A percentile compares a stretch with the other conserved stretches of the same genome.
Evolutionary conservation across 495 filamentous ascomycete species (phyloP).

Genomic region (Thermothielavioides terrestris): DNA sequence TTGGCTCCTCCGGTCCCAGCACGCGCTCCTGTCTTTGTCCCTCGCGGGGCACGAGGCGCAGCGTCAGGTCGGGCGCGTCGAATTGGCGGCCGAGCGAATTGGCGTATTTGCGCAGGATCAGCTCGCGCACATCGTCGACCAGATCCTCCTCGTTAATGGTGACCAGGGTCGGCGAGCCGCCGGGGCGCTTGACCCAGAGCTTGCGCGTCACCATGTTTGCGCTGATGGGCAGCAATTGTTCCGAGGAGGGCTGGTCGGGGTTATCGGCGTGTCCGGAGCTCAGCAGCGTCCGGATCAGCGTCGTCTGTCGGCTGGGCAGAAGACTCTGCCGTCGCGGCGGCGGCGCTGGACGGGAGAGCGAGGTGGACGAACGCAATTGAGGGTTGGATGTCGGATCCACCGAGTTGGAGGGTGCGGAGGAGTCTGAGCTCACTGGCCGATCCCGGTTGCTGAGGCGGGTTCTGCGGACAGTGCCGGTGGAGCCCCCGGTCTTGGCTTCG

Average conservation of each 20-base stretch:
- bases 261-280: conserved; percentile 26
- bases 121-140: conserved; percentile 89
- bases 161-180: conserved; percentile 78
- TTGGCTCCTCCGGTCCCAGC: conserved; percentile 80
- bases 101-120: conserved; percentile 84
- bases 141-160: conserved; percentile 78
- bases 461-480: conserved; percentile 7
- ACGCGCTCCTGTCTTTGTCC: conserved; percentile 62
- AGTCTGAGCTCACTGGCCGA: conserved; percentile 8
- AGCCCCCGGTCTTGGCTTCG: conserved; percentile 1
- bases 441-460: conserved; percentile 21
- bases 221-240: conserved; percentile 33
- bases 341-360: conserved; percentile 18
- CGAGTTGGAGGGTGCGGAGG: conserved; percentile 4
- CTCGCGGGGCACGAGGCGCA: conserved; percentile 84
- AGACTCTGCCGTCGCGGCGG: conserved; percentile 38
- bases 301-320: conserved; percentile 39
- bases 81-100: conserved; percentile 85
- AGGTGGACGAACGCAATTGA: conserved; percentile 14
- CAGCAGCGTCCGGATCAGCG: conserved; percentile 41
- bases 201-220: conserved; percentile 61
- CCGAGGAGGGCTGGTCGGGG: conserved; percentile 17
- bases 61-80: conserved; percentile 80
- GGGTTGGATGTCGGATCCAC: conserved; percentile 5
- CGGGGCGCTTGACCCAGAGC: conserved; percentile 86